Base-by-base conservation (phyloP, 1,139 yeast species). In the Candida freyschussii region DNA sequence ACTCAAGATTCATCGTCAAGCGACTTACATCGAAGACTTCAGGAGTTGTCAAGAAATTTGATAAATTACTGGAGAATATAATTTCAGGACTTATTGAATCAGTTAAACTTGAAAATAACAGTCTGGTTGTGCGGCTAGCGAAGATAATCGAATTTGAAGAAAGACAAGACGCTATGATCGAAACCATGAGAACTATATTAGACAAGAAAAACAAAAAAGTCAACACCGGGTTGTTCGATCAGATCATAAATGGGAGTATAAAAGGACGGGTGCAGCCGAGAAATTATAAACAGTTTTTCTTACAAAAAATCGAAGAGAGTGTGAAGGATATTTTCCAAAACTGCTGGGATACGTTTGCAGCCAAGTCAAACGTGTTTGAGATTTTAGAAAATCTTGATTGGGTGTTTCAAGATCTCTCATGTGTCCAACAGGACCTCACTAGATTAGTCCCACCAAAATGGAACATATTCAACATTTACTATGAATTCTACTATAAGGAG, bases 91-190 rank as follows among this genome's bases (percentile, higher is more conserved):
- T 83, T 27, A 75, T 89, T 4, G 95, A 85, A 52, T 69, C 80
- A 7, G 67, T 81, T 3, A 76, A 82, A 41, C 76, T 72, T 18
- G 80, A 77, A 1, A 85, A 89, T 53, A 58, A 62, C 20, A 75
- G 81, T 18, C 62, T 87, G 43, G 78, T 85, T 2, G 79, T 77
- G 27, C 75, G 91, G 36, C 57, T 84, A 29, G 76, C 87, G 24
- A 81, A 84, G 45, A 72, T 93, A 18, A 67, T 93, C 26, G 94
- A 87, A 42, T 70, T 65, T 44, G 99, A 93, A 55, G 83, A 82
- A 43, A 66, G 71, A 24, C 87, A 83, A 49, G 98, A 91, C 50
- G 56, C 78, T 40, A 78, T 78, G 46, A 65, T 78, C 20, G 54
- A 62, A 8, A 63, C 81, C n/a, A 61, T 73, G 39, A 57, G 65